Base-by-base conservation (phyloP, 176 grass and related monocot genomes). In the Secale cereale region DNA sequence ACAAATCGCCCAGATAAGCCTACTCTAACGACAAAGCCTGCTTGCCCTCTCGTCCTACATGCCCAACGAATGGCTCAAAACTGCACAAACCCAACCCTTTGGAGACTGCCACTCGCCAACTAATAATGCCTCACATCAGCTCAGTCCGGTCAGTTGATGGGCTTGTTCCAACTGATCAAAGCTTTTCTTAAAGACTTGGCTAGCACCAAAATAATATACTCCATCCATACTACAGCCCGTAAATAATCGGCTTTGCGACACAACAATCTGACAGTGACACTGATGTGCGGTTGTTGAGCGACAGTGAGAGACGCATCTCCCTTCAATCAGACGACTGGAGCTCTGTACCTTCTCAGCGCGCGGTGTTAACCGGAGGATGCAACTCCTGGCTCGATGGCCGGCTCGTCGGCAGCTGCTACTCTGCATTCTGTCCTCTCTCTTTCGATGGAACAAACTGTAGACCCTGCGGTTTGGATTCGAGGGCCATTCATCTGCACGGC, bases 181-280 rank as follows among this genome's bases (percentile, higher is more conserved):
- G 68, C 85, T 75, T 80, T 75, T 80, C 88, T 83, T 87, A 69
- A 83, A 90, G 80, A 83, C 67, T 66, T 12, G 30, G 59, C 67
- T 36, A 39, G 43, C 32, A 15, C 57, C 10, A 65, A 16, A 52
- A 33, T 13, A 45, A 17, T 30, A 10, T 46, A 70, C 12, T 30
- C 60, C 25, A 52, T 52, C 48, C 48, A 52, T 2, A 19, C 4
- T 2, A 31, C 13, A 46, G 16, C 22, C 37, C 60, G 29, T 65
- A 62, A 16, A 40, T 41, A 23, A 16, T 26, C 52, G 16, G 35
- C 43, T 56, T 14, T 8, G 12, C 4, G 15, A 46, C 13, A 43
- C n/a, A 69, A 36, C 19, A 72, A 43, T 22, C 11, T 79, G 81
- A 46, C 37, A 41, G 16, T 40, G 45, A 35, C 28, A 76, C 57